Conservation (phyloP, 441 rosid genomes). For the Cnidoscolus chayamansa region DNA sequence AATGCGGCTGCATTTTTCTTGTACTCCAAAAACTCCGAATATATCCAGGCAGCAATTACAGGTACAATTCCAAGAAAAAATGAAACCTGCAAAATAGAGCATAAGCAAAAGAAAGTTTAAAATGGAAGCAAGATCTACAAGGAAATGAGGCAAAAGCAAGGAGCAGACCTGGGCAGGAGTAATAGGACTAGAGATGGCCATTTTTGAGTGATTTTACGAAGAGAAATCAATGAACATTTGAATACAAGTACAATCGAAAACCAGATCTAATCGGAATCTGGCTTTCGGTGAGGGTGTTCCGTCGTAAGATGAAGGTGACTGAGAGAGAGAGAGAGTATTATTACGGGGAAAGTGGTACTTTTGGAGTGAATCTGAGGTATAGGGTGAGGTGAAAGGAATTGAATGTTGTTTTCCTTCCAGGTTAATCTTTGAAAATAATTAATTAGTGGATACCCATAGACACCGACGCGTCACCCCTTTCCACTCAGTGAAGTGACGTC, state of each 20-base stretch:
- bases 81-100: slow-evolving; percentile 49
- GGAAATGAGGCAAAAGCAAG: background rate
- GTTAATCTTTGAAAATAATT: too few species aligned
- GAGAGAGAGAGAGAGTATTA: too few species aligned
- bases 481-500: too few species aligned
- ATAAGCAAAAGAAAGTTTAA: background rate
- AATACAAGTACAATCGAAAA: background rate
- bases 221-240: slow-evolving; percentile 32
- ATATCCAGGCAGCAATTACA: slow-evolving; percentile 72
- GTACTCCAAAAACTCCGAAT: slow-evolving; percentile 73
- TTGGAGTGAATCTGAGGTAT: too few species aligned
- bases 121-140: slow-evolving; percentile 28
- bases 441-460: too few species aligned
- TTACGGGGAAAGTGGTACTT: too few species aligned
- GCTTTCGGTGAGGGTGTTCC: background rate
- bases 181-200: slow-evolving; percentile 59
- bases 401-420: too few species aligned
- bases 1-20: slow-evolving; percentile 50
- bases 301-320: too few species aligned
- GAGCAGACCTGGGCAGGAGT: slow-evolving; percentile 77
- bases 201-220: slow-evolving; percentile 21
- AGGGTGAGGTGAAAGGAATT: too few species aligned
- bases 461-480: too few species aligned
- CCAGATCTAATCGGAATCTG: slow-evolving; percentile 35
- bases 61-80: slow-evolving; percentile 83